These are phyloP conservation scores for Chondrus crispus DNA, from an alignment of 23 red algal genomes.

Conservation along the genomic window DNA sequence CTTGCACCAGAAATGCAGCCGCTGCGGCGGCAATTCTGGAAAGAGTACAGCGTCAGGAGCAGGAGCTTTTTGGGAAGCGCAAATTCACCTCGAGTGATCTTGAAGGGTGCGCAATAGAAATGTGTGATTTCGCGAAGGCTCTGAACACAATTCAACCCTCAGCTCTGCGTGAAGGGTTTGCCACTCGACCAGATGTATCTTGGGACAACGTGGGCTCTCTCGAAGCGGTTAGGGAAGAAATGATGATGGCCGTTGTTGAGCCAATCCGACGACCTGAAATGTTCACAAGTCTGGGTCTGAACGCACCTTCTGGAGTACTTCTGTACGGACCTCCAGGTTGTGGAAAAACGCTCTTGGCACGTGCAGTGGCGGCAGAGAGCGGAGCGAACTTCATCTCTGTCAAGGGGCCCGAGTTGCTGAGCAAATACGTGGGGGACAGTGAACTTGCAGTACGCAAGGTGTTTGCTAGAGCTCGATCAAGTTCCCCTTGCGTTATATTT, in stretches of 20 bases:
- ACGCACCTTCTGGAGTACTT: constrained; percentile 82
- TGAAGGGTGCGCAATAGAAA: constrained; percentile 35
- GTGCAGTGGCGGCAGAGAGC: constrained; percentile 92
- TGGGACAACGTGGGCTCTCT: constrained; percentile 92
- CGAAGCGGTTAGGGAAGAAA: constrained; percentile 66
- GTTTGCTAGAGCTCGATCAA: constrained; percentile 81
- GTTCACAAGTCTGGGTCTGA: constrained; percentile 75
- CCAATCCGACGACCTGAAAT: constrained; percentile 67
- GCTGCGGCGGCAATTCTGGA: too few species aligned
- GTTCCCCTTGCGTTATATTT: constrained; percentile 95
- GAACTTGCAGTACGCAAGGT: constrained; percentile 90
- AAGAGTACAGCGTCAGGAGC: background rate
- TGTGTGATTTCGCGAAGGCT: constrained; percentile 66
- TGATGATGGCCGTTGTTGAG: constrained; percentile 79
- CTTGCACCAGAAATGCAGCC: too few species aligned
- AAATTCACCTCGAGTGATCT: background rate
- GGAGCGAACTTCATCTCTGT: constrained; percentile 96
- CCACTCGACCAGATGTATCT: constrained; percentile 76
- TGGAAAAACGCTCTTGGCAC: constrained; percentile 96
- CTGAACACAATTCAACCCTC: constrained; percentile 69
- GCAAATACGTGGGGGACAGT: constrained; percentile 96
- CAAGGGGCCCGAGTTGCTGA: constrained; percentile 94
- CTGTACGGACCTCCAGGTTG: constrained; percentile 98
- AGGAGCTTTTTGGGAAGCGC: too few species aligned
- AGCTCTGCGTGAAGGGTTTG: constrained; percentile 85